Evolutionary conservation across 2,329 filamentous ascomycete genomes (phyloP).

Genomic region (Raffaelea deltoideospora): DNA sequence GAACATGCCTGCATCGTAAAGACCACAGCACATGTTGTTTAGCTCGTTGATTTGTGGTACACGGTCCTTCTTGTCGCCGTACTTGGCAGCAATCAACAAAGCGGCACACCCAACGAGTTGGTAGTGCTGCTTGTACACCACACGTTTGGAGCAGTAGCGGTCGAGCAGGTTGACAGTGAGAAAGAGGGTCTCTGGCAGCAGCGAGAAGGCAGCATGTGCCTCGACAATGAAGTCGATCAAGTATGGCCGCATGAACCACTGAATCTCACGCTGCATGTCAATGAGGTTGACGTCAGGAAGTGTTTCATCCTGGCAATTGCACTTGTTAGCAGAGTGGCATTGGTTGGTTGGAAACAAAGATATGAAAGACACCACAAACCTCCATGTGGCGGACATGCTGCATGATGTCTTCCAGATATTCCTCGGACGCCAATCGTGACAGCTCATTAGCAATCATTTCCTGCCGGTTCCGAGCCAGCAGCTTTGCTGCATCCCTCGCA

Average conservation of each 20-base stretch:
- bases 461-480: slow-evolving; percentile 68
- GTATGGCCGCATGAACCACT: slow-evolving; percentile 99
- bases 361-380: slow-evolving; percentile 27
- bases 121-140: slow-evolving; percentile 98
- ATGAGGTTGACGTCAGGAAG: slow-evolving; percentile 93
- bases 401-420: slow-evolving; percentile 90
- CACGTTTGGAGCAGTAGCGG: slow-evolving; percentile 90
- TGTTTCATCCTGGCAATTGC: slow-evolving; percentile 58
- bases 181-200: slow-evolving; percentile 90
- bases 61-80: slow-evolving; percentile 94
- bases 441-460: slow-evolving; percentile 81
- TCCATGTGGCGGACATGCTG: slow-evolving; percentile 95
- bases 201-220: slow-evolving; percentile 85
- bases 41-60: slow-evolving; percentile 96
- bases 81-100: slow-evolving; percentile 93
- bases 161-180: slow-evolving; percentile 93
- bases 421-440: slow-evolving; percentile 68
- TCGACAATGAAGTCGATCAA: slow-evolving; percentile 96
- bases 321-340: no score
- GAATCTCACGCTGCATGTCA: slow-evolving; percentile 97
- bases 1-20: slow-evolving; percentile 99
- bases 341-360: background rate
- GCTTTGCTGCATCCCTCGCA: slow-evolving; percentile 60
- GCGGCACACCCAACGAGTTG: slow-evolving; percentile 94
- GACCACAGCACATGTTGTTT: slow-evolving; percentile 97